Base-by-base conservation (phyloP, 2,329 filamentous ascomycete genomes). In the Phialemonium atrogriseum region DNA sequence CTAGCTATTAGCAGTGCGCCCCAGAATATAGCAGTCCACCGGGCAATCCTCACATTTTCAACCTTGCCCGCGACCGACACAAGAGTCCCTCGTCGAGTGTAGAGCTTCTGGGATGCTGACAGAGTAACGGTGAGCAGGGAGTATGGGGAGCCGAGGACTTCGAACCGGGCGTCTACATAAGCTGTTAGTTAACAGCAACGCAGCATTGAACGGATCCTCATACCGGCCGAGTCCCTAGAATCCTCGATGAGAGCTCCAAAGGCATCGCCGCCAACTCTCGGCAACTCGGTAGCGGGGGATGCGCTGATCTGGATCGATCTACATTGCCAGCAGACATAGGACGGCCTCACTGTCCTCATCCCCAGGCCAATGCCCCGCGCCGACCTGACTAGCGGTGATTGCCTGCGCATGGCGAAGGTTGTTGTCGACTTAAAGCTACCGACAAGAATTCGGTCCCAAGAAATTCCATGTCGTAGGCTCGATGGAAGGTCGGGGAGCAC, bases 101-200 rank as follows among this genome's bases (percentile, higher is more conserved):
- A 95, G 30, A 98, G 77, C 48, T 84, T 82, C 58, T 96, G 89
- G 19, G 89, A 96, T 24, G 91, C 84, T 21, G 91, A 93, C 32
- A 98, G 74, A 7, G 82, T 85, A 43, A 94, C 88, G 14, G 89
- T 95, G 46, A 98, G 79, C 42, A 98, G 77, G 34, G 91, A 96
- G 59, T 91, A 91, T 2, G 89, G 87, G 15, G 84, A 76, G 40
- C 91, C 91, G 42, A 98, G 67, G 28, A 96, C 86, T 59, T 96
- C 86, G 58, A 98, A 98, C 36, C 80, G 79, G 33, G 91, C 91
- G 72, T 96, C 91, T 95, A 46, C 7, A 13, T 1, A 4, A 14
- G 19, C 7, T 22, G 32, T 43, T 15, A 43, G 33, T 21, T 8
- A 26, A 29, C 7, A 37, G 43, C 45, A 44, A 9, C 21, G 8